Base-by-base conservation (phyloP, 805 yeast species). In the Saccharomycopsis sp. region DNA sequence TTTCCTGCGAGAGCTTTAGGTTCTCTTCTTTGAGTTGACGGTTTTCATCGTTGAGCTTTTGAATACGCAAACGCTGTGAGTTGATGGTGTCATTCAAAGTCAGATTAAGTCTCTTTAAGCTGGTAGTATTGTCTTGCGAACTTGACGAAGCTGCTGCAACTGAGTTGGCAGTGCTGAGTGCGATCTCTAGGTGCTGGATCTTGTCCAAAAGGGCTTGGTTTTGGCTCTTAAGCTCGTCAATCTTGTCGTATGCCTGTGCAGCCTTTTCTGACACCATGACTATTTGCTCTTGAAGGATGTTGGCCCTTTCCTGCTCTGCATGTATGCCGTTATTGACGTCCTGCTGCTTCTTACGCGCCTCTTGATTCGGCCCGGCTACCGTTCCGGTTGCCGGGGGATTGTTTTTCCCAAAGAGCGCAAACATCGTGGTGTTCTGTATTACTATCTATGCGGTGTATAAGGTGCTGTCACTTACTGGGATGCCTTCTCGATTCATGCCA, bases 301-400 rank as follows among this genome's bases (percentile, higher is more conserved):
- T 61, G 15, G 62, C 54, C 50, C 63, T 50, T 52, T 61, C 63
- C 16, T 59, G 57, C 55, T 59, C 63, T 20, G 62, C 62, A 37
- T 57, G 55, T 7, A 59, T 52, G 9, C 61, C 63, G 48, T 18
- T 44, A 12, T 7, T 44, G 9, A 44, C 18, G 7, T 44, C 21
- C 16, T 18, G 18, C 48, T n/a, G 48, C 16, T 16, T 44, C 18
- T 44, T 18, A 20, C 21, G 21, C 12, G 48, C 21, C 9, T 5
- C 48, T 12, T 5, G 8, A 20, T n/a, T 44, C 7, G 21, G 8
- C 16, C 18, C 21, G 4, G 48, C 21, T 5, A 12, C 21, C 21
- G 21, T 5, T 44, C 7, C 21, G 18, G 48, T 5, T 18, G 48
- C 21, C 16, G 48, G 21, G 21, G 12, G 48, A 12, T n/a, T 18